Conservation (phyloP, 1,139 yeast genomes). For the Magnusiomyces fungicola region DNA sequence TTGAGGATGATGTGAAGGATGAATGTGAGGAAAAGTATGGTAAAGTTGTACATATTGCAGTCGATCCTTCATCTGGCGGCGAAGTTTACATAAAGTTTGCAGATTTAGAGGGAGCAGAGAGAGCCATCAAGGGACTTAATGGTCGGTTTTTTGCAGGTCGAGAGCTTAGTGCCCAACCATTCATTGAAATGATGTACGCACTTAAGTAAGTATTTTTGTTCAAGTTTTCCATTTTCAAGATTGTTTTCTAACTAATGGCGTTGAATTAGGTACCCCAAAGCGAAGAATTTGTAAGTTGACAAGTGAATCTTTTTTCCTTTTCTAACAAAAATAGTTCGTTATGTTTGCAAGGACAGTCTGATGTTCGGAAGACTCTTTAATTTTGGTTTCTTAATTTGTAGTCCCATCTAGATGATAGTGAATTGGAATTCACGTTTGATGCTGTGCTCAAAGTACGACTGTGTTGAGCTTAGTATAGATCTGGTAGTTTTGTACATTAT, state of each 20-base stretch:
- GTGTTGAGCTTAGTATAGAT: too few relatives aligned
- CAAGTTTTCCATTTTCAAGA: background rate
- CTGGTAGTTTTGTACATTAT: too few relatives aligned
- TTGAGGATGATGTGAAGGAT: constrained; percentile 33
- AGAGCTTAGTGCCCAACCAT: constrained; percentile 27
- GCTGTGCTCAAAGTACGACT: too few relatives aligned
- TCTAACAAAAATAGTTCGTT: background rate
- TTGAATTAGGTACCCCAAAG: background rate
- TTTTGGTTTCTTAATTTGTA: too few relatives aligned
- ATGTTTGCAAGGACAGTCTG: too few relatives aligned
- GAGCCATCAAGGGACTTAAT: constrained; percentile 31
- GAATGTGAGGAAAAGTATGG: constrained; percentile 37
- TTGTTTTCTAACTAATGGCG: background rate
- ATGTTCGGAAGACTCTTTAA: too few relatives aligned
- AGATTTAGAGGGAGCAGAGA: constrained; percentile 24
- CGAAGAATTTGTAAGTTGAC: constrained; percentile 4
- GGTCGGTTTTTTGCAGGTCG: constrained; percentile 36
- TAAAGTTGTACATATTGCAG: constrained; percentile 30
- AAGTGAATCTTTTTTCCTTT: background rate
- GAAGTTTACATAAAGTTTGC: constrained; percentile 33
- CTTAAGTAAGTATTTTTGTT: constrained; percentile 20
- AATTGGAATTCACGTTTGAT: too few relatives aligned
- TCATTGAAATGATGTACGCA: constrained; percentile 32
- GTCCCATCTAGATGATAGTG: too few relatives aligned
- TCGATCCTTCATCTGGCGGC: constrained; percentile 30